Evolutionary conservation across 495 filamentous ascomycete species (phyloP).

Genomic region (Hypomontagnella monticulosa): DNA sequence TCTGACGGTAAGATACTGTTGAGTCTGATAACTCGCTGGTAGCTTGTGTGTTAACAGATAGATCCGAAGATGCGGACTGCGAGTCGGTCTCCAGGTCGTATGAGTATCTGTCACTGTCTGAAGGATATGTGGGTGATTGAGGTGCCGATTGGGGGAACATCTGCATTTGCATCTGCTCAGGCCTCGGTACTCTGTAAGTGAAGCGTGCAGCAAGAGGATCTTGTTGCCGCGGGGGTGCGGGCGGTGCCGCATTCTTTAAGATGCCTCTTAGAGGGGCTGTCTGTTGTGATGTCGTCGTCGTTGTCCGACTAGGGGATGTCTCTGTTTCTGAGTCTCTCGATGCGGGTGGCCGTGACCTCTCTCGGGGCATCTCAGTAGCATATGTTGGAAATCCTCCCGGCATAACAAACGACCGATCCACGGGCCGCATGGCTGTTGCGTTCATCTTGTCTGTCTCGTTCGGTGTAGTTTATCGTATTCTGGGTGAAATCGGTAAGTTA

Average conservation of each 20-base stretch:
- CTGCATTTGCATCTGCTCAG: conserved; percentile 21
- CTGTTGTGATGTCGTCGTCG: conserved; percentile 29
- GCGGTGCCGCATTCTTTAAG: conserved; percentile 41
- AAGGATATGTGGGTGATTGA: conserved; percentile 43
- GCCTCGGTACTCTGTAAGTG: conserved; percentile 36
- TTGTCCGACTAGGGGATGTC: conserved; percentile 34
- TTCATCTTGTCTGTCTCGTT: conserved; percentile 28
- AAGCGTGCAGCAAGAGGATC: conserved; percentile 46
- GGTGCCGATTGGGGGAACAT: conserved; percentile 16
- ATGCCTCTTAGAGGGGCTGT: conserved; percentile 41
- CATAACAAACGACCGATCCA: conserved; percentile 37
- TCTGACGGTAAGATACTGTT: conserved; percentile 39
- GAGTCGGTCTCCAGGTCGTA: conserved; percentile 52
- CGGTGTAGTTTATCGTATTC: conserved; percentile 33
- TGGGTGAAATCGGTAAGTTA: conserved; percentile 38
- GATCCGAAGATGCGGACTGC: conserved; percentile 54
- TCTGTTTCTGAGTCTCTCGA: conserved; percentile 40
- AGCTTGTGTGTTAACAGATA: conserved; percentile 57
- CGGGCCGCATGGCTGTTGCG: conserved; percentile 31
- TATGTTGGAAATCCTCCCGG: conserved; percentile 43
- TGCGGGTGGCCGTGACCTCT: conserved; percentile 36
- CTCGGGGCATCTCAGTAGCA: conserved; percentile 34
- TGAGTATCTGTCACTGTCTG: conserved; percentile 42
- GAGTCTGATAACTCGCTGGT: conserved; percentile 51
- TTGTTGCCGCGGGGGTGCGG: conserved; percentile 21